phyloP scores from a whole-genome alignment of 2,329 filamentous ascomycete species.

The Bipolaris bicolor region DNA sequence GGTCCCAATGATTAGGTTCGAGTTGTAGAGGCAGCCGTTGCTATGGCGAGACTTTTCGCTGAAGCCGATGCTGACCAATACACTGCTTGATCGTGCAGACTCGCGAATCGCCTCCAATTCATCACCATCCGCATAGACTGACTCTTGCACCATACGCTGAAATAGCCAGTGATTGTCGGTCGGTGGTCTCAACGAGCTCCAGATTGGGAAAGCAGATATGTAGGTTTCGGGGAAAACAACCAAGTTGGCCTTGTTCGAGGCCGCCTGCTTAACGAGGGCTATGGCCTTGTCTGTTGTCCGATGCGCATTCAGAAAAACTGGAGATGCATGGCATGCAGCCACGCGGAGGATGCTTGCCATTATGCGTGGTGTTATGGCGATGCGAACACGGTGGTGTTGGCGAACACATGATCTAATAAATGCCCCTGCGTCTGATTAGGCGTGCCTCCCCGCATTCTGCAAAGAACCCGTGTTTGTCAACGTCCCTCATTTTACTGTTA shows the following conservation, averaged over 20 bases:
- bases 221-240: slow-evolving; percentile 62
- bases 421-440: not conserved
- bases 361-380: not conserved
- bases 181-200: slow-evolving; percentile 57
- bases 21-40: slow-evolving; percentile 58
- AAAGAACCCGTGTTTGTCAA: not conserved
- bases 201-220: slow-evolving; percentile 61
- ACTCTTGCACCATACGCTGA: slow-evolving; percentile 47
- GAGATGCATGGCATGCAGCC: slow-evolving; percentile 42
- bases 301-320: slow-evolving; percentile 56
- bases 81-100: slow-evolving; percentile 46
- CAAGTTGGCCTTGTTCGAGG: slow-evolving; percentile 54
- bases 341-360: slow-evolving; percentile 28
- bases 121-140: slow-evolving; percentile 16
- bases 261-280: slow-evolving; percentile 54
- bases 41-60: slow-evolving; percentile 56
- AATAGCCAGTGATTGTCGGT: slow-evolving; percentile 60
- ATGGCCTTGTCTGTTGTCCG: slow-evolving; percentile 57
- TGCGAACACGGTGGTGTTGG: not conserved
- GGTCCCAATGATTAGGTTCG: slow-evolving; percentile 56
- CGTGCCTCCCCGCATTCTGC: slow-evolving; percentile 2
- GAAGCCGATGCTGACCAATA: slow-evolving; percentile 58
- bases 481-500: not conserved
- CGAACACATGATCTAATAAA: not conserved
- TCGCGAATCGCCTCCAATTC: slow-evolving; percentile 38